phyloP scores from a whole-genome alignment of 1,284 basidiomycete genomes.

The Puccinia novopanici region DNA sequence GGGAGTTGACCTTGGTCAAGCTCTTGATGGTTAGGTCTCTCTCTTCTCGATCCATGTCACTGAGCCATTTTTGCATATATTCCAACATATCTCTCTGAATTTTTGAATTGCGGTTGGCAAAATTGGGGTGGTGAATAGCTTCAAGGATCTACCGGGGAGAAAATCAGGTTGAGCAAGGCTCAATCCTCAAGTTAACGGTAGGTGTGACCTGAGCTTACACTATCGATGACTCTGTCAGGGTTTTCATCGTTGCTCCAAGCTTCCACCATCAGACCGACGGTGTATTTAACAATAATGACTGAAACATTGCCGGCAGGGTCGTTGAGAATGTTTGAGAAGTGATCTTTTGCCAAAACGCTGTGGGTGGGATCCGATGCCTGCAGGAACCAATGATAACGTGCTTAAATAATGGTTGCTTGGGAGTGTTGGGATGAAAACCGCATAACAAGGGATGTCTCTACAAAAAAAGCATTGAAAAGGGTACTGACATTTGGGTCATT shows the following conservation, averaged over 20 bases:
- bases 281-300: conserved; percentile 64
- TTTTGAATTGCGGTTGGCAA: conserved; percentile 69
- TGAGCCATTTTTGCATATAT: conserved; percentile 67
- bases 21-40: conserved; percentile 54
- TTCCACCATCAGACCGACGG: conserved; percentile 70
- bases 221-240: conserved; percentile 64
- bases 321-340: conserved; percentile 59
- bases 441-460: background rate
- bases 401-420: background rate
- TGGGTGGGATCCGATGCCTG: conserved; percentile 57
- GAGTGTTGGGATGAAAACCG: background rate
- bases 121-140: conserved; percentile 85
- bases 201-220: conserved; percentile 59
- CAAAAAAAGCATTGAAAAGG: background rate
- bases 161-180: background rate
- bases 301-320: conserved; percentile 60
- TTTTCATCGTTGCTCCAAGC: conserved; percentile 69
- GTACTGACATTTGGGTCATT: conserved; percentile 39
- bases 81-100: conserved; percentile 79
- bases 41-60: conserved; percentile 63
- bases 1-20: conserved; percentile 33
- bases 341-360: conserved; percentile 58
- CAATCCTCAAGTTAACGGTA: background rate
- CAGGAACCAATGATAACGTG: background rate
- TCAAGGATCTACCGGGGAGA: conserved; percentile 68